phyloP scores from a whole-genome alignment of 73 alveolate genomes.

The Tetrahymena elliotti region DNA sequence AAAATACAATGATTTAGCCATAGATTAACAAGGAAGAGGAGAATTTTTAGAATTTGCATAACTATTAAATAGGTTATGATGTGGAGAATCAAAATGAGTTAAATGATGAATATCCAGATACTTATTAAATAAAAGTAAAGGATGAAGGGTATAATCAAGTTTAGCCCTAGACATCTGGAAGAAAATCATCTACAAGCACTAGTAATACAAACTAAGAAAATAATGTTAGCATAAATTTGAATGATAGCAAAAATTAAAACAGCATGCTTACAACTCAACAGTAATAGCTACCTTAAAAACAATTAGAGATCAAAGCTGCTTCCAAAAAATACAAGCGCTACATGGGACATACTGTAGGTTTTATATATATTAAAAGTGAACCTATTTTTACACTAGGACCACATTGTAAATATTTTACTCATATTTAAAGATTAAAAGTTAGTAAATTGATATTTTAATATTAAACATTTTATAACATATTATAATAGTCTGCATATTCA shows the following conservation, averaged over 20 bases:
- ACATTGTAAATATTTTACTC: slow-evolving; percentile 12
- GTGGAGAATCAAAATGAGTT: background rate
- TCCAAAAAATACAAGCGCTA: slow-evolving; percentile 3
- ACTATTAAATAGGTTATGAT: background rate
- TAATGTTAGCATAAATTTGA: background rate
- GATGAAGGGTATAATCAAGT: background rate
- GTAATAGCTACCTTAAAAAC: background rate
- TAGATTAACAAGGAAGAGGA: background rate
- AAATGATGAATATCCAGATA: background rate
- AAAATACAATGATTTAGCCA: background rate
- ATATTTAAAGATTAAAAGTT: too few relatives aligned
- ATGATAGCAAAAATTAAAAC: background rate
- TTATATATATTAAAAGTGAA: slow-evolving; percentile 5
- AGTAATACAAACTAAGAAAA: background rate
- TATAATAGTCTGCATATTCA: background rate
- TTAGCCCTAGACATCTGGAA: background rate
- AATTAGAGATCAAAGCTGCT: background rate
- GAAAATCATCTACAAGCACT: background rate
- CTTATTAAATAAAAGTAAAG: background rate
- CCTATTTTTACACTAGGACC: slow-evolving; percentile 42
- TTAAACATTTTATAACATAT: background rate
- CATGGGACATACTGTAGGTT: slow-evolving; percentile 17
- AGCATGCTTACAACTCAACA: background rate
- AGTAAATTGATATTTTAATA: too few relatives aligned
- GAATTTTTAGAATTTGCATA: background rate